Base-by-base conservation (phyloP, 2,329 filamentous ascomycete species). In the Nemania sp. region DNA sequence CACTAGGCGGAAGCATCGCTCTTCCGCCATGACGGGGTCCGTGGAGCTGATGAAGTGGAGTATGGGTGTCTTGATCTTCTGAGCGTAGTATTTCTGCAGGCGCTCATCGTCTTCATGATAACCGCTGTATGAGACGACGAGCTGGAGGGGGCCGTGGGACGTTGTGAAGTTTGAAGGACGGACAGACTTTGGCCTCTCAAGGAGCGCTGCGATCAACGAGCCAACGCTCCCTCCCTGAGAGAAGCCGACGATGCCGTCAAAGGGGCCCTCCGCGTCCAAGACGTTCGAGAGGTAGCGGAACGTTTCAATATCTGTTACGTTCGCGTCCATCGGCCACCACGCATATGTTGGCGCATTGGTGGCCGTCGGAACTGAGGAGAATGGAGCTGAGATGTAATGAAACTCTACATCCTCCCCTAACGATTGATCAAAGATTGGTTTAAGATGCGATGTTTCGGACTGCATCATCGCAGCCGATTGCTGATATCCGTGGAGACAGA, bases 391-490 rank as follows among this genome's bases (percentile, higher is more conserved):
- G 13, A 52, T 47, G 20, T 59, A 63, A 21, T 47, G 52, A 25
- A 60, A 40, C 2, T 39, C 17, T 13, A 56, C 53, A 11, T 60
- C 49, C 54, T 60, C 50, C 50, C 59, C 59, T 9, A 62, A 29
- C 0, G 54, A 45, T 47, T 52, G 35, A 12, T 59, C 46, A 6
- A 62, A 52, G 39, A 62, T 59, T n/a, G 50, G 13, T 55, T 62
- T 55, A n/a, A 62, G 32, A n/a, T 59, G 59, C 11, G 29, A 35
- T 5, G 59, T 62, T 34, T 62, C 59, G 46, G 59, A 59, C 55
- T 62, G 59, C 59, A 62, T 62, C 20, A 62, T 62, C 34, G 49
- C 59, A 62, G 59, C 59, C 43, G 59, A 62, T 32, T 62, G 59
- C 59, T 62, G 59, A 12, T 62, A 62, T 2, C 59, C 59, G 37